A percentile compares a stretch with the other conserved stretches of the same genome.
Evolutionary conservation across 495 filamentous ascomycete genomes (phyloP).

Genomic region (Neurospora sp.): DNA sequence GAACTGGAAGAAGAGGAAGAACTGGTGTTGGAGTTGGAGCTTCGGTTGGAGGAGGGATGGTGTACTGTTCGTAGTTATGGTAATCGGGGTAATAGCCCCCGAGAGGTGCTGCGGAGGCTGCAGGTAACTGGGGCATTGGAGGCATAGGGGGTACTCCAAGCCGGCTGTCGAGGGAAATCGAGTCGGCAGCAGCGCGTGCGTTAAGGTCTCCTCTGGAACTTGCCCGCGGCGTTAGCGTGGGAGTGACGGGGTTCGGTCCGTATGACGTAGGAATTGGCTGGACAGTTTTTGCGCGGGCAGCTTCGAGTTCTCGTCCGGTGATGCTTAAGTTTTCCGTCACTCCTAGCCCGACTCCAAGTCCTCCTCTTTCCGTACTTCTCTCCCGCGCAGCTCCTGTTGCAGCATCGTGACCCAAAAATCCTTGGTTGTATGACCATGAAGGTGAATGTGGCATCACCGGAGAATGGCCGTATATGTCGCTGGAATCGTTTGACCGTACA

Average conservation of each 20-base stretch:
- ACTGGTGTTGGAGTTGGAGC: conserved; percentile 1
- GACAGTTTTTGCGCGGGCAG: conserved; percentile 19
- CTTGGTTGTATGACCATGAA: conserved; percentile 5
- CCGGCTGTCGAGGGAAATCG: conserved; percentile 13
- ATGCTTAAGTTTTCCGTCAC: conserved; percentile 3
- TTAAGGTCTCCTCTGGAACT: conserved; percentile 11
- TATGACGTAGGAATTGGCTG: conserved; percentile 18
- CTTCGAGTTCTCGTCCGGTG: conserved; percentile 20
- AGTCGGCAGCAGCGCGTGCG: conserved; percentile 1
- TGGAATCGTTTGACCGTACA: conserved; percentile 15
- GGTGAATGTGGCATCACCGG: conserved; percentile 16
- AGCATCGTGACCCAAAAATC: conserved; percentile 3
- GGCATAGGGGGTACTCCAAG: conserved; percentile 13
- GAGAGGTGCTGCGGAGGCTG: not conserved
- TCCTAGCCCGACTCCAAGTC: not conserved
- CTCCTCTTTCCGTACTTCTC: not conserved
- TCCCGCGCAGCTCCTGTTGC: not conserved
- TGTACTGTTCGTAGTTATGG: conserved; percentile 7
- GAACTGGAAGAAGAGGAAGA: not conserved
- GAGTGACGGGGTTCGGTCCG: conserved; percentile 26
- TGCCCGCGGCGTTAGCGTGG: conserved; percentile 17
- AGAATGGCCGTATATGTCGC: conserved; percentile 11
- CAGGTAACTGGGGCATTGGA: conserved; percentile 8
- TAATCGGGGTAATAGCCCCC: conserved; percentile 9
- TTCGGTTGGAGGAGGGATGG: conserved; percentile 6